Evolutionary conservation across 2,329 filamentous ascomycete species (phyloP).

Genomic region (Cordyceps militaris): DNA sequence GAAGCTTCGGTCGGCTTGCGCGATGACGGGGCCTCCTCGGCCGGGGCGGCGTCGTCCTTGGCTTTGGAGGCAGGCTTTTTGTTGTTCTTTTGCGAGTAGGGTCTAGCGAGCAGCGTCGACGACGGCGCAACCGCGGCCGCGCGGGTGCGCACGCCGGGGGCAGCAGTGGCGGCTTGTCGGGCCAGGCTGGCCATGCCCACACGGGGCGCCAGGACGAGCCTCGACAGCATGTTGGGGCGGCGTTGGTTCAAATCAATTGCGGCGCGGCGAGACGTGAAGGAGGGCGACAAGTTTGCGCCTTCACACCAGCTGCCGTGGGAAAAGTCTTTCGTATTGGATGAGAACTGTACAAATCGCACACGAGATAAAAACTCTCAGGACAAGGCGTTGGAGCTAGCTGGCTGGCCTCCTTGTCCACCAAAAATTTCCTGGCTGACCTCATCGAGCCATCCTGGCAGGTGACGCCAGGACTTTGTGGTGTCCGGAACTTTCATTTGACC

Average conservation of each 20-base stretch:
- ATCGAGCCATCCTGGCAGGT: conserved; percentile 1
- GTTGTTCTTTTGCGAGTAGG: conserved; percentile 14
- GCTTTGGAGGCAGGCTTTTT: conserved; percentile 10
- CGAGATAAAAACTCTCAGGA: not conserved
- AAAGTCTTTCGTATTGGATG: not conserved
- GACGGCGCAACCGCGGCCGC: conserved; percentile 12
- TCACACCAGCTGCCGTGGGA: not conserved
- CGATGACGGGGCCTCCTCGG: conserved; percentile 5
- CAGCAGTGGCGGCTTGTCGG: conserved; percentile 17
- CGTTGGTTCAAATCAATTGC: conserved; percentile 9
- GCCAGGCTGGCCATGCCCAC: conserved; percentile 16
- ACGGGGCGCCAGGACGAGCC: conserved; percentile 14
- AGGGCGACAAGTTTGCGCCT: not conserved
- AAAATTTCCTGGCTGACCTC: conserved; percentile 15
- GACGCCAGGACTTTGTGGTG: not conserved
- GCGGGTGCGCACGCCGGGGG: conserved; percentile 5
- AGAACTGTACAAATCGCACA: not conserved
- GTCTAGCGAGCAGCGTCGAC: conserved; percentile 12
- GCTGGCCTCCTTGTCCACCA: conserved; percentile 10
- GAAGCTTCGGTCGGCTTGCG: not conserved
- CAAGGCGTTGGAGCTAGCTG: conserved; percentile 1
- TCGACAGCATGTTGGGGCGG: conserved; percentile 18
- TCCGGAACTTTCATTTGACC: conserved; percentile 8
- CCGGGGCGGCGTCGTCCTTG: conserved; percentile 9
- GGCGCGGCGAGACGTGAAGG: conserved; percentile 2